Base-by-base conservation (phyloP, 2,329 filamentous ascomycete genomes). In the Monosporascus sp. region DNA sequence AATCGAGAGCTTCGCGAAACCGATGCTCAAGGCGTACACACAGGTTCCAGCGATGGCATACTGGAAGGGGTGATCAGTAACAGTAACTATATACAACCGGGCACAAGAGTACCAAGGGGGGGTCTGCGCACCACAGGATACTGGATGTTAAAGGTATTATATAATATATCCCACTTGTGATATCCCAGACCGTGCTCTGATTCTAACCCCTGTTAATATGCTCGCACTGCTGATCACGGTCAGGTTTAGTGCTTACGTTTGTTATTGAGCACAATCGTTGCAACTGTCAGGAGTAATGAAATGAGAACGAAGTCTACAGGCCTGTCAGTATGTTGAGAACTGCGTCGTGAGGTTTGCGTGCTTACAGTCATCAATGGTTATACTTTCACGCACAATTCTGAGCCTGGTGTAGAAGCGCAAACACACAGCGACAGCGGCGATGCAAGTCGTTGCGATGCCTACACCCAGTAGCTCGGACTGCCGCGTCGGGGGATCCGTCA, bases 1-100 rank as follows among this genome's bases (percentile, higher is more conserved):
- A 11, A 53, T 49, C 3, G 51, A 53, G n/a, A 53, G 41, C 48
- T 53, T 53, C 2, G 51, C 38, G 22, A 50, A 49, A 20, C 43
- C 37, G 18, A 53, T 39, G 35, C 47, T 50, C 18, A 50, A 11
- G 7, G 45, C 37, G 22, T 52, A 52, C 9, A 46, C 48, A 14
- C 50, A 47, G 17, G 45, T 49, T 14, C 45, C 45, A 25, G 37
- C 48, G 15, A 49, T 52, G 11, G 39, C 48, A 43, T 49, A 52
- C 50, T 52, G 22, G 8, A 20, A n/a, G 9, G 14, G 41, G 8
- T 8, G 14, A 22, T 44, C 41, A 44, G 41, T 25, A 22, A 11
- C 41, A 44, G 41, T 25, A 22, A 11, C 8, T 6, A 22, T 20
- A 44, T 5, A 15, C 14, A 20, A 22, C 41, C n/a, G 14, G 20